Percentiles rank a stretch among this genome's conserved stretches.
Evolutionary conservation across 2,329 filamentous ascomycete species (phyloP).

Genomic region (Colletotrichum musicola): DNA sequence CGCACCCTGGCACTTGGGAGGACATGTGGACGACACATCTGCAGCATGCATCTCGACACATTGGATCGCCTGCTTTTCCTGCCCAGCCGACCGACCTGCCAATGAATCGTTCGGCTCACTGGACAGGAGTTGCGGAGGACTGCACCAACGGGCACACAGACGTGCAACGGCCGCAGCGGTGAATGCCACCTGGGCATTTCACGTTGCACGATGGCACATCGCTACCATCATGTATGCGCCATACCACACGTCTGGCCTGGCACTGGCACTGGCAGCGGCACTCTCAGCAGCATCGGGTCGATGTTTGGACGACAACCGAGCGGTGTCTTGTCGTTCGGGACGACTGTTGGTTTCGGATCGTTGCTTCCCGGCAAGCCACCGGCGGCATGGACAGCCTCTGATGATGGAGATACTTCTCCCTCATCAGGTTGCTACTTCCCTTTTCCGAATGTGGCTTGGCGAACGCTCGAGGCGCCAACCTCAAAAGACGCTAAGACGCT

Average conservation of each 20-base stretch:
- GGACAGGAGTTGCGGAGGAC: background rate
- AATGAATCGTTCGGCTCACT: too few relatives aligned
- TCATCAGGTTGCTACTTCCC: background rate
- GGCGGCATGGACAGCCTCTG: conserved; percentile 1
- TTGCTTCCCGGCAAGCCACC: conserved; percentile 31
- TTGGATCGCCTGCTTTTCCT: background rate
- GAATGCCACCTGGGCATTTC: too few relatives aligned
- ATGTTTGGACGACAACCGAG: conserved; percentile 7
- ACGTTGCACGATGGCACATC: conserved; percentile 1
- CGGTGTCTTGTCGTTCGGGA: conserved; percentile 18
- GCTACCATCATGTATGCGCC: background rate
- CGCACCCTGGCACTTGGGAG: background rate
- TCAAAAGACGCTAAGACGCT: conserved; percentile 25
- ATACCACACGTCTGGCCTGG: background rate
- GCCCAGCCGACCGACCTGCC: background rate
- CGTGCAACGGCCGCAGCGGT: conserved; percentile 7
- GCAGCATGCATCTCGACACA: conserved; percentile 12
- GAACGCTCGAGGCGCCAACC: conserved; percentile 28
- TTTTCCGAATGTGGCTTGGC: conserved; percentile 23
- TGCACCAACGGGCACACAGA: conserved; percentile 3
- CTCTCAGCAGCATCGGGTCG: conserved; percentile 11
- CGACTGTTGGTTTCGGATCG: conserved; percentile 26
- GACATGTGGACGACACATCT: background rate
- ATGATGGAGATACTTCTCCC: background rate
- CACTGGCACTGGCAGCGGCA: conserved; percentile 4